phyloP scores from a whole-genome alignment of 257 asterid genomes.

The Solanum pinnatisectum region DNA sequence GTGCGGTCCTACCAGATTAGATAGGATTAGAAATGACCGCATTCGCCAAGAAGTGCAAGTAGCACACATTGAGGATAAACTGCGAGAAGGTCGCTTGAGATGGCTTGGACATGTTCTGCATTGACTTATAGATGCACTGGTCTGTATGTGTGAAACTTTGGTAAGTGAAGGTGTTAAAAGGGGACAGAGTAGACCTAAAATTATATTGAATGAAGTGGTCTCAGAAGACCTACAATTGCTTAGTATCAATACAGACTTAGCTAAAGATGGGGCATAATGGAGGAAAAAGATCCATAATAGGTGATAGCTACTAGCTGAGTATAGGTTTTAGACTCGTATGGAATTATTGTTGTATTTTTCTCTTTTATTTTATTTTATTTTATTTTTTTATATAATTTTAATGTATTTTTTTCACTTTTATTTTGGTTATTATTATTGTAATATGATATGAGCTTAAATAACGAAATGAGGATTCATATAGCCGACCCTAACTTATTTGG shows the following conservation, averaged over 20 bases:
- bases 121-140: not conserved
- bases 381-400: not conserved
- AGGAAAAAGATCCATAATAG: not conserved
- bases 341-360: not conserved
- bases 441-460: not conserved
- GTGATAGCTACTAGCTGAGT: not conserved
- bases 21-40: not conserved
- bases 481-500: not conserved
- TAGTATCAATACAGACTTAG: not conserved
- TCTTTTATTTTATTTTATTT: not conserved
- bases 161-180: not conserved
- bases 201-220: not conserved
- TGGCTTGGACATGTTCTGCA: not conserved
- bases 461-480: not conserved
- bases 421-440: not conserved
- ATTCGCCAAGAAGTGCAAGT: not conserved
- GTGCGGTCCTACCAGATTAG: not conserved
- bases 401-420: not conserved
- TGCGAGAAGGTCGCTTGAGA: not conserved
- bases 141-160: not conserved
- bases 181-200: not conserved
- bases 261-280: not conserved
- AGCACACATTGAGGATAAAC: not conserved
- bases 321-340: not conserved
- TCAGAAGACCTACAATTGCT: not conserved